Evolutionary conservation across 2,329 filamentous ascomycete species (phyloP), one percentile per base, ranked within the genome.

Genomic region (Cladophialophora yegresii): DNA sequence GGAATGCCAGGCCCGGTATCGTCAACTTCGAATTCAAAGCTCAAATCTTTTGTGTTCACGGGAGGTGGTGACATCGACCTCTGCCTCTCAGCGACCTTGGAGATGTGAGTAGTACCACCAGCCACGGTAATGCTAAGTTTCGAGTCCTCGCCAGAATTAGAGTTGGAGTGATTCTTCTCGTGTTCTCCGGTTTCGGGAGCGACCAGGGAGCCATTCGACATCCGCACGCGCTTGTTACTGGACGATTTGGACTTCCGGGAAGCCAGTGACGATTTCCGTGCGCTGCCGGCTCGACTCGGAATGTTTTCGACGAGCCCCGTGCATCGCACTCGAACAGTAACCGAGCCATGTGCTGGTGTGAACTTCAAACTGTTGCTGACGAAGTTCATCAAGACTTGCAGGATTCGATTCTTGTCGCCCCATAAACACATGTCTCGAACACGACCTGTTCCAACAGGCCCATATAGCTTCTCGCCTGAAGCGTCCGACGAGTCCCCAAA

Each of bases 291-390:
- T 51, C 66, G 54, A 56, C 69, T 71, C 2, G 61, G 63, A 20
- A 60, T 36, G 32, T 47, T 45, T 26, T 71, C 67, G 9, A 65
- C 26, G 20, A 72, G 30, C 26, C 73, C 72, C 9, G 89, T 70
- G 71, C 91, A 96, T 68, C 85, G 86, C 63, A 97, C 92, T 7
- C 87, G 85, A 8, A 96, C 84, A 28, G 87, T 83, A 2, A 97
- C 90, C 32, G 82, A 88, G 7, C 92, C 92, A 1, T 87, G 87
- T 6, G 85, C 76, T 0, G 91, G 90, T 0, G 93, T 96, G 73
- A 97, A 96, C 74, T 97, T 97, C 50, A 96, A 79, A 75, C 89
- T 91, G 78, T 97, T 97, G 76, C 90, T 93, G 54, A 96, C 91
- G 33, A 97, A 81, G 73, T 96, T 96, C 80, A 96, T 96, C 54